phyloP scores from a whole-genome alignment of 495 filamentous ascomycete genomes.

The Evansstolkia leycettana region DNA sequence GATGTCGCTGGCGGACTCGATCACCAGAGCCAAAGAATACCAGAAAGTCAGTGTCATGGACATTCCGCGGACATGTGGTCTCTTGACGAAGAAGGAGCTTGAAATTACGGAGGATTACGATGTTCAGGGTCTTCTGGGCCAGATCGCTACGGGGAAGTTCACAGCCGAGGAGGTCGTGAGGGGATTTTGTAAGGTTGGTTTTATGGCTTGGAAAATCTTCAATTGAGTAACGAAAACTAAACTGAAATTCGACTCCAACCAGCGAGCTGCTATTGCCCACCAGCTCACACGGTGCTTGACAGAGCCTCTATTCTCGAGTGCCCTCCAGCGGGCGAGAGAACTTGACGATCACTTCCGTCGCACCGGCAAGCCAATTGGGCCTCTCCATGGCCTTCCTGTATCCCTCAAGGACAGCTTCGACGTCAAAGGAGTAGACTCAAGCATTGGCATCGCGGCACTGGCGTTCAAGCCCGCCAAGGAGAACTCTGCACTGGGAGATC shows the following conservation, averaged over 20 bases:
- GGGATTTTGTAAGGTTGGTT: constrained; percentile 43
- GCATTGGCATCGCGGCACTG: constrained; percentile 44
- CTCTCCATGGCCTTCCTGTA: constrained; percentile 57
- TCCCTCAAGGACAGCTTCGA: constrained; percentile 57
- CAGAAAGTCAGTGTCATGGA: constrained; percentile 3
- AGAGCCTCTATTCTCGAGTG: constrained; percentile 53
- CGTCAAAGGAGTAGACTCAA: constrained; percentile 43
- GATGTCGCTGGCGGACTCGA: background rate
- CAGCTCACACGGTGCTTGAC: constrained; percentile 54
- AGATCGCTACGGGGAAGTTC: constrained; percentile 32
- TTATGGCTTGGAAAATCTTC: background rate
- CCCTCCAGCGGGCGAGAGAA: constrained; percentile 41
- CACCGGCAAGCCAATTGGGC: constrained; percentile 40
- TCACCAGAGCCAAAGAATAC: background rate
- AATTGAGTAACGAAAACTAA: constrained; percentile 1
- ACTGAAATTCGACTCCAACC: constrained; percentile 1
- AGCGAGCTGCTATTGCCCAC: constrained; percentile 47
- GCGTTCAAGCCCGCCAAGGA: constrained; percentile 35
- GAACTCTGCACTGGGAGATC: constrained; percentile 29
- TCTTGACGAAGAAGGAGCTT: constrained; percentile 41
- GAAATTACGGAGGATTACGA: constrained; percentile 47
- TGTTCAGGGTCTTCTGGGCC: constrained; percentile 34
- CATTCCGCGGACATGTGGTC: constrained; percentile 33
- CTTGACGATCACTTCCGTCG: constrained; percentile 42
- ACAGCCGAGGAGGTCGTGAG: constrained; percentile 41